Conservation (phyloP, 1,139 yeast genomes). For the Candida sanyaensis region DNA sequence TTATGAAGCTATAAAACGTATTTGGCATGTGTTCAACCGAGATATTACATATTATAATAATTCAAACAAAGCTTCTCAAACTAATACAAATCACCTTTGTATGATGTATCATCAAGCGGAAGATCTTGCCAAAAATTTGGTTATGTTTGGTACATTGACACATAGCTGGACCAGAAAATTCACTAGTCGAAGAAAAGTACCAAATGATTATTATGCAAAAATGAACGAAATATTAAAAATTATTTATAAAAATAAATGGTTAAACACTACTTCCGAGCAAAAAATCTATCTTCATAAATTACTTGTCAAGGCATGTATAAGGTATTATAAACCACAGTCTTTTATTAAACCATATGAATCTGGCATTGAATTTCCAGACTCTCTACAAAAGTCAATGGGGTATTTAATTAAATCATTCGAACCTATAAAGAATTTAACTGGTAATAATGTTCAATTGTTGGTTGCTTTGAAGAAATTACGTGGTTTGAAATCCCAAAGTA, state of each 20-base stretch:
- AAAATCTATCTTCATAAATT: constrained; percentile 23
- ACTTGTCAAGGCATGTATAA: constrained; percentile 32
- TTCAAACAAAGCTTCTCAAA: constrained; percentile 24
- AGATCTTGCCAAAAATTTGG: constrained; percentile 10
- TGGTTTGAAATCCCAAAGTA: constrained; percentile 14
- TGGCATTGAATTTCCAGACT: constrained; percentile 17
- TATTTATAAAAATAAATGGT: constrained; percentile 29
- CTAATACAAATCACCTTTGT: background rate
- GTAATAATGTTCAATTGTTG: constrained; percentile 21
- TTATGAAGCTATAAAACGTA: constrained; percentile 28
- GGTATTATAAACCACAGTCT: constrained; percentile 28
- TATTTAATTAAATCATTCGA: constrained; percentile 22
- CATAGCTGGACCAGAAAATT: constrained; percentile 2
- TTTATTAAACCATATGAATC: constrained; percentile 11
- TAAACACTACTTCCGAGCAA: constrained; percentile 15
- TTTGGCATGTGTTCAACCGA: constrained; percentile 33
- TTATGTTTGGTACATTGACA: background rate
- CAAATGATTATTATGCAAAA: constrained; percentile 6
- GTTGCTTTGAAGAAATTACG: constrained; percentile 20
- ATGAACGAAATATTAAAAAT: constrained; percentile 23
- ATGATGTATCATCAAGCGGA: constrained; percentile 5
- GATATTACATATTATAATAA: constrained; percentile 38
- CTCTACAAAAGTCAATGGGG: constrained; percentile 24
- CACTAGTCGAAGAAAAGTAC: background rate
- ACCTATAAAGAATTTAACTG: constrained; percentile 15